Evolutionary conservation across 2,329 filamentous ascomycete species (phyloP).

Genomic region (Rhynchosporium agropyri): DNA sequence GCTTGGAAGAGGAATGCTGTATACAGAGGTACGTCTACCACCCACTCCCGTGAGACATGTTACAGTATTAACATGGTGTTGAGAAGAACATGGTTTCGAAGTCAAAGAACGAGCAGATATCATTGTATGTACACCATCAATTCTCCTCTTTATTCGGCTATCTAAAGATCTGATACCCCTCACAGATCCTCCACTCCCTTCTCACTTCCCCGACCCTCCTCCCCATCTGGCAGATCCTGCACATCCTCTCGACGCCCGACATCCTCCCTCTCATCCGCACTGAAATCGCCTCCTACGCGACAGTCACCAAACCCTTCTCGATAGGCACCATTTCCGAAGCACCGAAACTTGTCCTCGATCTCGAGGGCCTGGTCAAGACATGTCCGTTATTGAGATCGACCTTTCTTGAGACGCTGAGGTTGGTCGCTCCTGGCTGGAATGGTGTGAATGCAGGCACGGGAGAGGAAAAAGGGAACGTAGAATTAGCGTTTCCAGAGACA

Average conservation of each 20-base stretch:
- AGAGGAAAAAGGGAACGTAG: slow-evolving; percentile 25
- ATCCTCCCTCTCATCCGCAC: slow-evolving; percentile 7
- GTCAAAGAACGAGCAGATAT: slow-evolving; percentile 30
- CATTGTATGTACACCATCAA: slow-evolving; percentile 27
- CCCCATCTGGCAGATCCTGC: slow-evolving; percentile 10
- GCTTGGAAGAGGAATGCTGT: slow-evolving; percentile 8
- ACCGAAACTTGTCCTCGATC: slow-evolving; percentile 46
- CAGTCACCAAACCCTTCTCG: slow-evolving; percentile 26
- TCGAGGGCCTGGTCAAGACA: slow-evolving; percentile 46
- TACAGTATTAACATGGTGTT: neutral
- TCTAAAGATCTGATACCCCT: neutral
- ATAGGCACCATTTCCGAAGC: slow-evolving; percentile 24
- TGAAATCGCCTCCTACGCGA: slow-evolving; percentile 14
- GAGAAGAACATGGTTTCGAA: slow-evolving; percentile 43
- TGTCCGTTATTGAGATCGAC: slow-evolving; percentile 17
- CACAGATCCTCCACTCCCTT: slow-evolving; percentile 14
- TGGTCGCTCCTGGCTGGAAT: neutral
- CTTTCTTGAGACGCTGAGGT: slow-evolving; percentile 18
- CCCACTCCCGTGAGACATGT: neutral
- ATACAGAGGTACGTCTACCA: slow-evolving; percentile 15
- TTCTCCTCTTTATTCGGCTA: too few relatives aligned
- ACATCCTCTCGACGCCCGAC: slow-evolving; percentile 13
- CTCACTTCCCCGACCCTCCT: neutral
- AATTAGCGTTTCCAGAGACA: slow-evolving; percentile 43
- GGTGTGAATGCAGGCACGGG: neutral